Conservation (phyloP, 371 early-diverging fungal genomes). For the Lichtheimia corymbifera region DNA sequence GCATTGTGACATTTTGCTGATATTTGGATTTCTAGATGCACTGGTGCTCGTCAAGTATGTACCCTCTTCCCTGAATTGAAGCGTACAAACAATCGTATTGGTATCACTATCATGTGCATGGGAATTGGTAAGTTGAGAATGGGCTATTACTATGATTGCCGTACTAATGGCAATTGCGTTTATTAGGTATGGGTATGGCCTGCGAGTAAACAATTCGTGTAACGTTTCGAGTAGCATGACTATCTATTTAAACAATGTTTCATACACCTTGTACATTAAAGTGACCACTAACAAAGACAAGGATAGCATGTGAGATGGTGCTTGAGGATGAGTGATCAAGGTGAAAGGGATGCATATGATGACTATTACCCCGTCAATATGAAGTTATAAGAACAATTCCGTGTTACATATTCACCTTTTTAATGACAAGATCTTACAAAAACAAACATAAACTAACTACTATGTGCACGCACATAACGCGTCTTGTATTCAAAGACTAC, state of each 20-base stretch:
- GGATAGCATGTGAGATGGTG: too few relatives aligned
- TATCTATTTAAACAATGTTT: background rate
- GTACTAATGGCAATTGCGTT: constrained; percentile 43
- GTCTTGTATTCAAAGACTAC: too few relatives aligned
- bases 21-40: constrained; percentile 57
- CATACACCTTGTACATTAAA: background rate
- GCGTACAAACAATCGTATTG: constrained; percentile 75
- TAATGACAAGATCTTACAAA: too few relatives aligned
- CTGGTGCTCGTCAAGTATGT: constrained; percentile 94
- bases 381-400: too few relatives aligned
- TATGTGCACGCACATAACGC: too few relatives aligned
- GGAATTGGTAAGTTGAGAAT: constrained; percentile 66
- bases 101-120: constrained; percentile 90
- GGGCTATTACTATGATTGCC: constrained; percentile 20
- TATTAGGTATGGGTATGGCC: constrained; percentile 79
- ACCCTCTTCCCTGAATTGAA: constrained; percentile 89
- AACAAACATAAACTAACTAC: too few relatives aligned
- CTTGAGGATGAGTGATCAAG: too few relatives aligned
- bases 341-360: too few relatives aligned
- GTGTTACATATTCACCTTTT: too few relatives aligned
- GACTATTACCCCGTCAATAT: too few relatives aligned
- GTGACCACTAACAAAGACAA: too few relatives aligned
- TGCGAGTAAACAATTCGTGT: constrained; percentile 54
- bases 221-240: background rate
- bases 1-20: background rate